These are phyloP conservation scores for Cyclotella baltica DNA, from an alignment of 108 stramenopile genomes.

Conservation along the genomic window DNA sequence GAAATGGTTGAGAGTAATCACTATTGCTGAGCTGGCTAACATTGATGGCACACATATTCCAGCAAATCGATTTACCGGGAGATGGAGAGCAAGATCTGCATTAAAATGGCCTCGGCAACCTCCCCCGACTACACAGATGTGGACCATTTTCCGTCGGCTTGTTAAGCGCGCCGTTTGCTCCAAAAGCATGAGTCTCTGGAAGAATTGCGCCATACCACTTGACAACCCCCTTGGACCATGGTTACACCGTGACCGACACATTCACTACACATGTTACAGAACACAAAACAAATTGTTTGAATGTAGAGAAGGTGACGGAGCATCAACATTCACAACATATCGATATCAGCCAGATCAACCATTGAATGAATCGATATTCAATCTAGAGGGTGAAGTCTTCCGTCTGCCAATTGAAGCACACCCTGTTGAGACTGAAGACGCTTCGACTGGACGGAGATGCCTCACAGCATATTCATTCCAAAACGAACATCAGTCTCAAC, in stretches of 20 bases:
- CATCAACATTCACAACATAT: too few relatives aligned
- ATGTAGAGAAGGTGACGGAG: too few relatives aligned
- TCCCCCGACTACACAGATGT: neutral
- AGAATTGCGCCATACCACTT: neutral
- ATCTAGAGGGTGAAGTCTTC: too few relatives aligned
- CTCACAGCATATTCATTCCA: too few relatives aligned
- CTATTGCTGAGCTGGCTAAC: neutral
- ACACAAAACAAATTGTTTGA: too few relatives aligned
- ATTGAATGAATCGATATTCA: too few relatives aligned
- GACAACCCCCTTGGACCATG: neutral
- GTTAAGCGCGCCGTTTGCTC: neutral
- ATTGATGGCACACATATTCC: neutral
- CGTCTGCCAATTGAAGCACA: too few relatives aligned
- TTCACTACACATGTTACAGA: too few relatives aligned
- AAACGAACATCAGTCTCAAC: too few relatives aligned
- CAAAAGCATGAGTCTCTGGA: neutral
- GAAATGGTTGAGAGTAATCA: neutral
- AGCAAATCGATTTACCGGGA: neutral
- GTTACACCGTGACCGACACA: neutral
- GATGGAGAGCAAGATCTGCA: conserved; percentile 1
- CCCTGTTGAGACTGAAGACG: too few relatives aligned
- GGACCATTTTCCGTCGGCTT: neutral
- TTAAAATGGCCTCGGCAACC: neutral
- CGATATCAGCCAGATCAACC: too few relatives aligned
- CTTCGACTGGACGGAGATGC: too few relatives aligned